phyloP scores from a whole-genome alignment of 2,329 filamentous ascomycete species.

The Penicillium sp. region DNA sequence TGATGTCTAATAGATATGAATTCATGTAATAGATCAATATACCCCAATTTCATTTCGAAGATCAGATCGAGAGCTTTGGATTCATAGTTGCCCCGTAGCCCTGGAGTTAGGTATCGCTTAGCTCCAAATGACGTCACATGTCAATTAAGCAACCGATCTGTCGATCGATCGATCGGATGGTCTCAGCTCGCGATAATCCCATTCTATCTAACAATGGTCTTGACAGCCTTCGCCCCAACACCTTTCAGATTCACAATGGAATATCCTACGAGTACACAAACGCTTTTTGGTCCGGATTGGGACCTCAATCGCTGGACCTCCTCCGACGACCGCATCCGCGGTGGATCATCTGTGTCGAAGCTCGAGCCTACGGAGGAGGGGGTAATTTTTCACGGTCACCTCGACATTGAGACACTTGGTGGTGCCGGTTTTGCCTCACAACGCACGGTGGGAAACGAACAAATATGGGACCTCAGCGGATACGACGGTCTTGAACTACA shows the following conservation, averaged over 20 bases:
- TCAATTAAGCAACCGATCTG: not conserved
- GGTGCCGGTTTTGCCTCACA: conserved; percentile 82
- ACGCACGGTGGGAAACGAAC: conserved; percentile 58
- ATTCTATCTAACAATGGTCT: not conserved
- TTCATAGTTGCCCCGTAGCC: not conserved
- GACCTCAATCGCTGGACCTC: conserved; percentile 58
- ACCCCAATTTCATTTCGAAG: not conserved
- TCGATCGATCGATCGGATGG: not conserved
- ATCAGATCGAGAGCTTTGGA: not conserved
- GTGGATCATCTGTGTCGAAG: conserved; percentile 62
- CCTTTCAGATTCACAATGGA: not conserved
- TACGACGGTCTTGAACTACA: conserved; percentile 62
- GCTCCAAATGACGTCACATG: not conserved
- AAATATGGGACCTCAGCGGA: conserved; percentile 61
- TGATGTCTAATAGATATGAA: conserved; percentile 5
- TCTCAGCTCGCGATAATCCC: not conserved
- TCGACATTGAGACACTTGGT: conserved; percentile 72
- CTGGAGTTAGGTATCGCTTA: too few relatives aligned
- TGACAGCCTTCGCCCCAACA: too few relatives aligned
- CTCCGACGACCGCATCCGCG: conserved; percentile 74
- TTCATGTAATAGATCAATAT: not conserved
- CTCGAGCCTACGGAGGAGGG: conserved; percentile 40
- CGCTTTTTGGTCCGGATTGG: conserved; percentile 7
- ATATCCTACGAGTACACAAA: not conserved
- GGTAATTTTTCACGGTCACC: conserved; percentile 62